A percentile compares a stretch with the other conserved stretches of the same genome.
Evolutionary conservation across 108 stramenopile species (phyloP).

Genomic region (Parietichytrium sp.): DNA sequence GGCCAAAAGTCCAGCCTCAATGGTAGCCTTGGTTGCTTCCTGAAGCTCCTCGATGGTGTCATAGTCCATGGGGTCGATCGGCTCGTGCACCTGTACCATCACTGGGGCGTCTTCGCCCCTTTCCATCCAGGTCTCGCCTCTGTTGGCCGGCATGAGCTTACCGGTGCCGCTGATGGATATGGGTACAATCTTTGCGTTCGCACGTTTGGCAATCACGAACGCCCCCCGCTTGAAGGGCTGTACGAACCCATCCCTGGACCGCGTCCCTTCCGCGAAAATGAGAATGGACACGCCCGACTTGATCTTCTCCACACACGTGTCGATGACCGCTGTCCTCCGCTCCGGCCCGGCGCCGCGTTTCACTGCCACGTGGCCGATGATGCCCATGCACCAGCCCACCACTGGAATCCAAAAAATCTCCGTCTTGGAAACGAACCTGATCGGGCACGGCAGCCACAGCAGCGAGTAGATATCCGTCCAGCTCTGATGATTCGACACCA

Average conservation of each 20-base stretch:
- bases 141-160: conserved; percentile 2
- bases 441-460: not conserved
- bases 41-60: not conserved
- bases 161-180: conserved; percentile 18
- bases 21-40: not conserved
- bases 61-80: not conserved
- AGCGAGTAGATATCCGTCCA: conserved; percentile 65
- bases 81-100: not conserved
- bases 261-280: conserved; percentile 63
- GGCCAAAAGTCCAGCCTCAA: not conserved
- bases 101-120: conserved; percentile 5
- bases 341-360: conserved; percentile 36
- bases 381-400: conserved; percentile 53
- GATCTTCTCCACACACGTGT: conserved; percentile 46
- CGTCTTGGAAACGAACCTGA: conserved; percentile 60
- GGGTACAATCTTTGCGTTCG: not conserved
- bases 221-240: conserved; percentile 67
- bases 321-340: not conserved
- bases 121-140: conserved; percentile 34
- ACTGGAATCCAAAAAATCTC: conserved; percentile 64
- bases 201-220: conserved; percentile 45
- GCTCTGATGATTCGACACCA: conserved; percentile 63
- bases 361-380: conserved; percentile 61
- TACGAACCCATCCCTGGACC: conserved; percentile 56
- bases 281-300: conserved; percentile 48